Evolutionary conservation across 371 early-diverging fungal species (phyloP).

Genomic region (Mortierella sp.): DNA sequence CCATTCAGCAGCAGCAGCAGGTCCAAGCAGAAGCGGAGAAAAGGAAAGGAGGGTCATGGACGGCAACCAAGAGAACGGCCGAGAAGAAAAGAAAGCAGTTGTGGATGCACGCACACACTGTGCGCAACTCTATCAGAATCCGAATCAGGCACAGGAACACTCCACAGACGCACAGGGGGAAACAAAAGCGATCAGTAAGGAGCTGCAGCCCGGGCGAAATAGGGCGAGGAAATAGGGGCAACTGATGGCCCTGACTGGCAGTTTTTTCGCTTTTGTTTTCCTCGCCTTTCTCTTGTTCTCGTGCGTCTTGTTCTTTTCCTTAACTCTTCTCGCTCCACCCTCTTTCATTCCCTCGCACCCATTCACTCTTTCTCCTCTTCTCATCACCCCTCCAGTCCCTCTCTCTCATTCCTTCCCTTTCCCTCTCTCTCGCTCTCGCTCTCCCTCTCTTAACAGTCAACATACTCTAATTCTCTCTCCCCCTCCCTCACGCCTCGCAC

Average conservation of each 20-base stretch:
- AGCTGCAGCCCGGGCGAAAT: too few species aligned
- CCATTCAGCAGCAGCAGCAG: not conserved
- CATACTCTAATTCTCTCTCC: not conserved
- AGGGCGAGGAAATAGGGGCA: not conserved
- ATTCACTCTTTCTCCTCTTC: not conserved
- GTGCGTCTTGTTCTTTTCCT: not conserved
- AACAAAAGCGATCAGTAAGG: not conserved
- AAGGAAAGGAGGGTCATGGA: not conserved
- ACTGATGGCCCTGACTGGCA: not conserved
- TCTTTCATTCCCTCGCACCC: slow-evolving; percentile 4
- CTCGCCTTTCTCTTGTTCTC: not conserved
- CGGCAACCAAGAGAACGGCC: not conserved
- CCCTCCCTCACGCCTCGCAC: not conserved
- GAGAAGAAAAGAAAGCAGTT: too few species aligned
- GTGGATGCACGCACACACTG: not conserved
- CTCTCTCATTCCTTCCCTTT: not conserved
- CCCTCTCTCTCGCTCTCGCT: not conserved
- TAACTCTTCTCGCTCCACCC: not conserved
- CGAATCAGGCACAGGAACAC: not conserved
- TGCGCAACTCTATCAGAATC: not conserved
- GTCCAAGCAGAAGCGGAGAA: not conserved
- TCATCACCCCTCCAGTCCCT: not conserved
- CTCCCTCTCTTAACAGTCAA: not conserved
- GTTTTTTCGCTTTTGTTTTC: not conserved
- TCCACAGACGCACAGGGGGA: not conserved